A percentile compares a stretch with the other conserved stretches of the same genome.
These are phyloP conservation scores for Rhizophlyctis rosea DNA, from an alignment of 192 early-diverging fungal genomes.

Conservation along the genomic window DNA sequence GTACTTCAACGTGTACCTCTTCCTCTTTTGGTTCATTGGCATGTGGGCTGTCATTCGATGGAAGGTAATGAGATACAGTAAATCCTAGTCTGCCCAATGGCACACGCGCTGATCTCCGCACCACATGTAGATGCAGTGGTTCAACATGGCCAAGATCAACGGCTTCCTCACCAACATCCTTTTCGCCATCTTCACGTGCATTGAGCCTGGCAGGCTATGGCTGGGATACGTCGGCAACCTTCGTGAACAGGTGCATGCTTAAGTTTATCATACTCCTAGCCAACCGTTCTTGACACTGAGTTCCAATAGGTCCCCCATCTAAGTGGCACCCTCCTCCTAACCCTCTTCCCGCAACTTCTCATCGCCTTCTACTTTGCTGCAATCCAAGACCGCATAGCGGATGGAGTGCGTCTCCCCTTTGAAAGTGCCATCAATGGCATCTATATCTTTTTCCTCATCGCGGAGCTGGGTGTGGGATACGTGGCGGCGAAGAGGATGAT, in stretches of 20 bases:
- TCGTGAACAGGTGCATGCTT: constrained; percentile 27
- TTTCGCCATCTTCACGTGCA: constrained; percentile 21
- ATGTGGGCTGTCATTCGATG: constrained; percentile 22
- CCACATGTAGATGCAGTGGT: constrained; percentile 22
- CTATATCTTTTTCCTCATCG: constrained; percentile 30
- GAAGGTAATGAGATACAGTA: no score
- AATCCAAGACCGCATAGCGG: constrained; percentile 21
- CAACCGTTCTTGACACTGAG: constrained; percentile 2
- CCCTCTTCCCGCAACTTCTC: constrained; percentile 36
- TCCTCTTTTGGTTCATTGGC: constrained; percentile 32
- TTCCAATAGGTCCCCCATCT: constrained; percentile 38
- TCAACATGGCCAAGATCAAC: constrained; percentile 19
- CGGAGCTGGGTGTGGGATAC: constrained; percentile 23
- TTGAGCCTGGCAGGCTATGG: constrained; percentile 35
- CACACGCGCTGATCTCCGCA: no score
- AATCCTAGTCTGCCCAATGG: no score
- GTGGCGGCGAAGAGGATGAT: constrained; percentile 29
- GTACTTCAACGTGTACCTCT: constrained; percentile 35
- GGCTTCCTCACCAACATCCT: constrained; percentile 25
- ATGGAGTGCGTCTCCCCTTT: constrained; percentile 25
- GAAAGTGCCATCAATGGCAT: constrained; percentile 31
- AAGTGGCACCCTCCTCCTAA: constrained; percentile 35
- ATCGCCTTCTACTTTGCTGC: constrained; percentile 29
- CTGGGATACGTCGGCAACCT: constrained; percentile 43
- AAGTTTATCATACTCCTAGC: no score